Evolutionary conservation across 23 red algal species (phyloP).

Genomic region (Chondrus crispus): DNA sequence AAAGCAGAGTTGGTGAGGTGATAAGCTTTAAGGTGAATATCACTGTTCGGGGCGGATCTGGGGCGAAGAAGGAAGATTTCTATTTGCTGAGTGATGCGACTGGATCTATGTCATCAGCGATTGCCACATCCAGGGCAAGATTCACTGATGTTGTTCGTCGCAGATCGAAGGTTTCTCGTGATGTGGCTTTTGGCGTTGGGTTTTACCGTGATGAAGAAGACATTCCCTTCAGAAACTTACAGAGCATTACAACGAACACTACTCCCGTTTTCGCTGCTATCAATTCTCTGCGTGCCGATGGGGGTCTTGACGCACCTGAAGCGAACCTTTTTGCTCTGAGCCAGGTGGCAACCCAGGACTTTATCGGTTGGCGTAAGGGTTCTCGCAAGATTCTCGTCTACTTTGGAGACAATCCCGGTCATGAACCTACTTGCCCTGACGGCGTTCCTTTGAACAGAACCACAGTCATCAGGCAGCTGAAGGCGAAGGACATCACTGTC

Average conservation of each 20-base stretch:
- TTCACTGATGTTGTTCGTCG: neutral
- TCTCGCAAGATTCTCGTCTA: conserved; percentile 25
- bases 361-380: conserved; percentile 31
- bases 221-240: conserved; percentile 24
- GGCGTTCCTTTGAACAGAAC: neutral
- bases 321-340: conserved; percentile 51
- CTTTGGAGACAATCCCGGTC: conserved; percentile 48
- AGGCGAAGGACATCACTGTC: conserved; percentile 29
- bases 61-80: too few relatives aligned
- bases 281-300: neutral
- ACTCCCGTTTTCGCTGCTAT: neutral
- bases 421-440: conserved; percentile 38
- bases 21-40: too few relatives aligned
- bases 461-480: neutral
- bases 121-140: neutral
- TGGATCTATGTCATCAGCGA: neutral
- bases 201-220: conserved; percentile 17
- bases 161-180: neutral
- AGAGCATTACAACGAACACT: neutral
- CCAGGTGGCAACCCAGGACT: conserved; percentile 11
- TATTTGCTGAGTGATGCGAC: neutral
- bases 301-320: conserved; percentile 33
- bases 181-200: conserved; percentile 26
- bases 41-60: too few relatives aligned
- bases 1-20: too few relatives aligned